These are phyloP conservation scores for Cercospora zeae-maydis DNA, from an alignment of 2,329 filamentous ascomycete genomes.

Conservation along the genomic window DNA sequence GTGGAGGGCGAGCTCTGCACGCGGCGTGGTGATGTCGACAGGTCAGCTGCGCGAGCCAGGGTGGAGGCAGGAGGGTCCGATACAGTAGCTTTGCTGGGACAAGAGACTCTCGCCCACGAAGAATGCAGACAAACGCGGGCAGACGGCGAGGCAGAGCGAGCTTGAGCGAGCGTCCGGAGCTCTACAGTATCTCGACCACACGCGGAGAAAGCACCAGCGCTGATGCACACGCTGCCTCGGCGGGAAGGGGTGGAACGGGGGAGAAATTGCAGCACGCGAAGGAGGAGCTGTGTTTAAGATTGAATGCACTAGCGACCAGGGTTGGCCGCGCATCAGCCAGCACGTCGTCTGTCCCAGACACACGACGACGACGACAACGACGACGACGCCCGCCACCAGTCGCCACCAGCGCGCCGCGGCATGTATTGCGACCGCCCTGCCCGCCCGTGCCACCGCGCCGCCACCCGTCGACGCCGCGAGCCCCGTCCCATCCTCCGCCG, in stretches of 20 bases:
- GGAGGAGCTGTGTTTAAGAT: slow-evolving; percentile 6
- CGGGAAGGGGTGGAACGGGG: slow-evolving; percentile 5
- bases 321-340: slow-evolving; percentile 1
- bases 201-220: slow-evolving; percentile 2
- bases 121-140: background rate
- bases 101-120: background rate
- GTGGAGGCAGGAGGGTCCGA: slow-evolving; percentile 2
- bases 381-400: background rate
- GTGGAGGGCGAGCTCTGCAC: slow-evolving; percentile 6
- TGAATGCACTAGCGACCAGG: slow-evolving; percentile 3
- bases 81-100: slow-evolving; percentile 2
- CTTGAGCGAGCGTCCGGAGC: slow-evolving; percentile 4
- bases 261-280: slow-evolving; percentile 7
- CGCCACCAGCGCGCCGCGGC: no score
- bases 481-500: background rate
- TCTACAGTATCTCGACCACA: background rate
- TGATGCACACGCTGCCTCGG: slow-evolving; percentile 2
- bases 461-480: background rate
- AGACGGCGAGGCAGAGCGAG: slow-evolving; percentile 4
- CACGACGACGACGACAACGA: background rate
- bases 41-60: slow-evolving; percentile 9
- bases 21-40: slow-evolving; percentile 10
- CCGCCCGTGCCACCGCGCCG: background rate
- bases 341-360: background rate
- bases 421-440: no score